phyloP scores from a whole-genome alignment of 805 yeast species.

The Dipodascus albidus region DNA sequence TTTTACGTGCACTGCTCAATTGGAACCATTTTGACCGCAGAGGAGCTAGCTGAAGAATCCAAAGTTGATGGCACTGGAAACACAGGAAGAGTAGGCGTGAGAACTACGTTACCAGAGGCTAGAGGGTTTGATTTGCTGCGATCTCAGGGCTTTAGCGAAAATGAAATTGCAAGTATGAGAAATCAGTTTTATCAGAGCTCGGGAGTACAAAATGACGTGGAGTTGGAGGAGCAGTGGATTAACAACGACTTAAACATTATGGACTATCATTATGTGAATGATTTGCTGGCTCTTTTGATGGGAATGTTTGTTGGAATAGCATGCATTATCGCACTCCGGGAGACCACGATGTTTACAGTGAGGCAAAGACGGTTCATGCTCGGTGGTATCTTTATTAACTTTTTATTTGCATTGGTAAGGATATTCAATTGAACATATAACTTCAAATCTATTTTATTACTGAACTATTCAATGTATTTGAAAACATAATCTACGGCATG shows the following conservation, averaged over 20 bases:
- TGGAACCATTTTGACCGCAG: conserved; percentile 48
- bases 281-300: conserved; percentile 55
- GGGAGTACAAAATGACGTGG: conserved; percentile 29
- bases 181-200: conserved; percentile 59
- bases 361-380: conserved; percentile 57
- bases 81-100: conserved; percentile 31
- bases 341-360: conserved; percentile 47
- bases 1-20: conserved; percentile 64
- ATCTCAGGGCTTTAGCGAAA: conserved; percentile 72
- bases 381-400: conserved; percentile 60
- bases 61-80: conserved; percentile 34
- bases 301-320: conserved; percentile 72
- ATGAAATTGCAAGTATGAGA: conserved; percentile 62
- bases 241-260: conserved; percentile 53
- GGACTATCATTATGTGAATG: conserved; percentile 46
- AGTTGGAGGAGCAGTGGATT: conserved; percentile 78
- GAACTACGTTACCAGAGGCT: conserved; percentile 52
- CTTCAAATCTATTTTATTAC: background rate
- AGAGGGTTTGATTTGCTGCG: conserved; percentile 78
- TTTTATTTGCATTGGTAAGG: conserved; percentile 40
- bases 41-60: conserved; percentile 49
- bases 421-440: conserved; percentile 4
- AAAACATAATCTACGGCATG: conserved; percentile 51
- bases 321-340: conserved; percentile 46
- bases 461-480: conserved; percentile 18